These are phyloP conservation scores for Candida corydali DNA, from an alignment of 805 yeast genomes.

Conservation along the genomic window DNA sequence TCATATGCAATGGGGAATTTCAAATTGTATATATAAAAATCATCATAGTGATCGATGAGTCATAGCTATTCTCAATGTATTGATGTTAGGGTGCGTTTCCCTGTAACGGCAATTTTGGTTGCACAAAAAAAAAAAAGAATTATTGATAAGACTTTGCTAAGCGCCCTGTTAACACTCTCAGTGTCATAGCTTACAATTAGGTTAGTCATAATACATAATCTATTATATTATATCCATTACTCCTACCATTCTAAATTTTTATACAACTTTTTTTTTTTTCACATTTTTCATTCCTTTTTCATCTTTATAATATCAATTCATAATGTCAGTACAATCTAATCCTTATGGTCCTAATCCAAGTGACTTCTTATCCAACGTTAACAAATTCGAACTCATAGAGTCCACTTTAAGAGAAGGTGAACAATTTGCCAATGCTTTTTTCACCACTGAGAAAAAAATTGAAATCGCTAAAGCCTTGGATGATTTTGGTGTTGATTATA, in stretches of 20 bases:
- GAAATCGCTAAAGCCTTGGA: constrained; percentile 59
- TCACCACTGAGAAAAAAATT: constrained; percentile 51
- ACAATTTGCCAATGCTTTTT: constrained; percentile 61
- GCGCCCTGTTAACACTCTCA: neutral
- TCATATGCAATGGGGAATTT: neutral
- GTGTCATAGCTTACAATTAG: neutral
- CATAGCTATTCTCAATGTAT: constrained; percentile 1
- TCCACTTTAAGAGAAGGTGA: constrained; percentile 62
- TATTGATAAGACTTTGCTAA: neutral
- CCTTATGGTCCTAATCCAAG: constrained; percentile 60
- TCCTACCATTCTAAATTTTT: neutral
- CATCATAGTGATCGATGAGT: constrained; percentile 2
- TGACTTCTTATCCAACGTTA: constrained; percentile 53
- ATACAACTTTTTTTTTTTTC: constrained; percentile 2
- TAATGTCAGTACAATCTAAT: constrained; percentile 25
- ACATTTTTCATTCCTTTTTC: constrained; percentile 1
- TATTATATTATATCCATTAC: constrained; percentile 1
- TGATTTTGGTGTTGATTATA: constrained; percentile 59
- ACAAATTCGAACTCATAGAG: constrained; percentile 50
- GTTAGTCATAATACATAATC: constrained; percentile 3
- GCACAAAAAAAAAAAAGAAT: constrained; percentile 1
- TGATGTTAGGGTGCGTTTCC: constrained; percentile 4
- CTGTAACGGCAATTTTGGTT: constrained; percentile 3
- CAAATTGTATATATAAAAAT: constrained; percentile 6
- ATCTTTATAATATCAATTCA: neutral